Conservation (phyloP, 2,329 filamentous ascomycete species). For the Diaporthe humulicola region DNA sequence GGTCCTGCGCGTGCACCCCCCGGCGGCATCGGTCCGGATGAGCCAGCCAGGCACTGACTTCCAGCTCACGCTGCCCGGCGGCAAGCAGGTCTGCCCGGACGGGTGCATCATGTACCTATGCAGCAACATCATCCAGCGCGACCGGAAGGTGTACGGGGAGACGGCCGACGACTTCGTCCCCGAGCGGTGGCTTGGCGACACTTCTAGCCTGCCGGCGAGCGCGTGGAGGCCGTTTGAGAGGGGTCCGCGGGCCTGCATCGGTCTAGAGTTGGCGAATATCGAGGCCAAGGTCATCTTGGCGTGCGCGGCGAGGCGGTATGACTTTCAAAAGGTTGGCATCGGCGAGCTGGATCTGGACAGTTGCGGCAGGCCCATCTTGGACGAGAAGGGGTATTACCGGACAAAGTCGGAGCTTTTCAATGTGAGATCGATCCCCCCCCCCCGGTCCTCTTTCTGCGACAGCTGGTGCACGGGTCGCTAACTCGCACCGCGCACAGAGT, state of each 20-base stretch:
- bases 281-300: slow-evolving; percentile 51
- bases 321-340: slow-evolving; percentile 50
- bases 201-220: slow-evolving; percentile 46
- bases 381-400: slow-evolving; percentile 45
- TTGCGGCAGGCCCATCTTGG: slow-evolving; percentile 41
- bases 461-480: background rate
- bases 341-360: slow-evolving; percentile 46
- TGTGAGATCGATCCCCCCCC: slow-evolving; percentile 40
- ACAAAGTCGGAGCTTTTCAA: slow-evolving; percentile 46
- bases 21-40: slow-evolving; percentile 49
- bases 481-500: slow-evolving; percentile 41
- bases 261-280: slow-evolving; percentile 64
- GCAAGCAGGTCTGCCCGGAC: slow-evolving; percentile 49
- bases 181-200: slow-evolving; percentile 55
- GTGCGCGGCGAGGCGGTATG: slow-evolving; percentile 47
- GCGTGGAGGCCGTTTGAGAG: slow-evolving; percentile 68
- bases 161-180: slow-evolving; percentile 53
- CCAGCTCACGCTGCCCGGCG: slow-evolving; percentile 47
- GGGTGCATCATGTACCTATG: slow-evolving; percentile 53
- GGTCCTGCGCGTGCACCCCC: slow-evolving; percentile 38
- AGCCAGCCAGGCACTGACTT: slow-evolving; percentile 46
- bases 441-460: background rate
- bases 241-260: slow-evolving; percentile 67
- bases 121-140: slow-evolving; percentile 51
- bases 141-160: slow-evolving; percentile 51